Base-by-base conservation (phyloP, 352 stramenopile species). In the Elongisporangium prolatum region DNA sequence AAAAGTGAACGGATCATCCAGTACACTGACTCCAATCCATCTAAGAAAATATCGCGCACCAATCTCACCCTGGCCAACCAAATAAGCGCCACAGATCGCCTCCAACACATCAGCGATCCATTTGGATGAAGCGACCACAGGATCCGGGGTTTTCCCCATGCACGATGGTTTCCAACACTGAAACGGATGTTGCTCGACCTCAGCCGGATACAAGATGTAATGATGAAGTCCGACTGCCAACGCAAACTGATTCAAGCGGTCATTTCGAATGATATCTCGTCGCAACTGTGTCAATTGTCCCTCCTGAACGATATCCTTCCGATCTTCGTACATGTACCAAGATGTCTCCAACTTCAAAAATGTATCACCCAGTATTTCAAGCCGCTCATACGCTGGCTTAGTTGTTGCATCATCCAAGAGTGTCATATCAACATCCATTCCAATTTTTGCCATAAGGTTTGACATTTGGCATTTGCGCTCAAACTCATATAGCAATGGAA, bases 381-480 rank as follows among this genome's bases (percentile, higher is more conserved):
- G 61, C 2, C 81, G 82, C 54, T 95, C 86, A 59, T 95, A 95
- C 4, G 72, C 74, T 21, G 86, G 84, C 56, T 93, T 93, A n/a
- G 82, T 89, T 13, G 86, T 95, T 13, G 86, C 80, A 44, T 95
- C 79, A 50, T 91, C 73, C 37, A 95, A 63, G 34, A 91, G 65
- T n/a, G 63, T 60, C 59, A 91, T 76, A 37, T 95, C 80, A 0
- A 95, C 59, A 48, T 93, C 82, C 28, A 91, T 28, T 17, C 84
- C 84, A 50, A 95, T 91, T 37, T 78, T 64, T 1, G 44, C 63
- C 86, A 95, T 95, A n/a, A 95, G 68, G n/a, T 83, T 74, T 16
- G 86, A 93, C 59, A 95, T 86, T 59, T 95, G 86, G 47, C 82
- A 92, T 59, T 95, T 95, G 60, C 86, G 81, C 57, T 95, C 86